Base-by-base conservation (phyloP, 306 rosid species). In the Rosa rugosa region DNA sequence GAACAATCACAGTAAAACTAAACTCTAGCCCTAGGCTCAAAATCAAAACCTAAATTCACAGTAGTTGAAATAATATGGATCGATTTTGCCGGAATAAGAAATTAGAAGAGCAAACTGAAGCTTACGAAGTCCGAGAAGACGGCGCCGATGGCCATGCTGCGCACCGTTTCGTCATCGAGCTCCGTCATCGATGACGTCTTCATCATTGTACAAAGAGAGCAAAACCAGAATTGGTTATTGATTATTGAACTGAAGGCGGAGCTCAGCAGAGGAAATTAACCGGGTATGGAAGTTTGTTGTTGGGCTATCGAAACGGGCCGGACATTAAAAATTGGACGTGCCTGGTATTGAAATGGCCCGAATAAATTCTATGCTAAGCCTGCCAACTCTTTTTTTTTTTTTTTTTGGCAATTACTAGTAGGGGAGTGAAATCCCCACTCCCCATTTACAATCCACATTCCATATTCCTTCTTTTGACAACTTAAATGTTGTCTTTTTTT, bases 71-170 rank as follows among this genome's bases (percentile, higher is more conserved):
- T 25, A 12, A 62, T 25, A 12, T 27, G 8, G 46, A 8, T 14
- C 57, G 7, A 2, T 22, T 57, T 8, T 11, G 51, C 1, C 25
- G 47, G 18, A 62, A 41, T 53, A 68, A 51, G 46, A 56, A 17
- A n/a, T 12, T 22, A 45, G 41, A 3, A 22, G 77, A 56, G 5
- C 7, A 5, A 67, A 65, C 42, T 13, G 25, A 64, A 77, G 63
- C 90, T 88, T 75, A 94, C 99, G 60, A 87, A 95, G 84, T 95
- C 99, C 8, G 99, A 86, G 87, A 95, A 91, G 40, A 95, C 91
- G 8, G 99, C 97, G 77, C 91, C 98, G 1, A 92, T 82, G 68
- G 97, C 83, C 99, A 95, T 95, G 83, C 88, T 87, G 71, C 96
- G 93, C 53, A 92, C 84, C 5, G 79, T 83, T 66, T 79, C 90